Conservation (phyloP, 495 filamentous ascomycete species). For the Hypoxylon lienhwacheense region DNA sequence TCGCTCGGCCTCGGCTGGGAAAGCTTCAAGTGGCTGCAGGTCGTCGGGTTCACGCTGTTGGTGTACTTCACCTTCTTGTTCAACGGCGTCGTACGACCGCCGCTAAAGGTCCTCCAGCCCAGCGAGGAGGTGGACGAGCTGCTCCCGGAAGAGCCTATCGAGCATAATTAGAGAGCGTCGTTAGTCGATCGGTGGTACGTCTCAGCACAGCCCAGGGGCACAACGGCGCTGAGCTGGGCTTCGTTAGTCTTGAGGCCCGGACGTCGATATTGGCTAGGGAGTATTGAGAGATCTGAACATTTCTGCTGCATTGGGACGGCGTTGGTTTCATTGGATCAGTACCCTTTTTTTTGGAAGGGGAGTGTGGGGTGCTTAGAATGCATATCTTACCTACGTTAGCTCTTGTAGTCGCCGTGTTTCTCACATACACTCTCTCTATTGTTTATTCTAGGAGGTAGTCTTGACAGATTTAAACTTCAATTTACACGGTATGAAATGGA, state of each 20-base stretch:
- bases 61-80: constrained; percentile 98
- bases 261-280: background rate
- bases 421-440: too few species aligned
- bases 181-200: background rate
- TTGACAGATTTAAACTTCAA: too few species aligned
- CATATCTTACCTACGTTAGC: constrained; percentile 4
- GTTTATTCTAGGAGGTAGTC: too few species aligned
- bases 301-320: constrained; percentile 32
- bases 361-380: constrained; percentile 1
- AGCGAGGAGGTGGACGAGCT: constrained; percentile 66
- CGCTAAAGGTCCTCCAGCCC: constrained; percentile 56
- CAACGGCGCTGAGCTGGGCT: background rate
- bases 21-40: constrained; percentile 96
- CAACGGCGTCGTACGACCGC: constrained; percentile 87
- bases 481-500: too few species aligned
- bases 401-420: constrained; percentile 1
- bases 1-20: constrained; percentile 95
- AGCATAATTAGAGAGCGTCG: constrained; percentile 60
- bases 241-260: background rate
- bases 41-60: constrained; percentile 80
- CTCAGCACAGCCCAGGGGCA: background rate
- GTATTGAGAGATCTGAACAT: background rate
- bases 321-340: constrained; percentile 9
- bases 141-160: constrained; percentile 83
- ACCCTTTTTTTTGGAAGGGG: background rate